Conservation (phyloP, 139 green algal species). For the Trebouxia sp. region DNA sequence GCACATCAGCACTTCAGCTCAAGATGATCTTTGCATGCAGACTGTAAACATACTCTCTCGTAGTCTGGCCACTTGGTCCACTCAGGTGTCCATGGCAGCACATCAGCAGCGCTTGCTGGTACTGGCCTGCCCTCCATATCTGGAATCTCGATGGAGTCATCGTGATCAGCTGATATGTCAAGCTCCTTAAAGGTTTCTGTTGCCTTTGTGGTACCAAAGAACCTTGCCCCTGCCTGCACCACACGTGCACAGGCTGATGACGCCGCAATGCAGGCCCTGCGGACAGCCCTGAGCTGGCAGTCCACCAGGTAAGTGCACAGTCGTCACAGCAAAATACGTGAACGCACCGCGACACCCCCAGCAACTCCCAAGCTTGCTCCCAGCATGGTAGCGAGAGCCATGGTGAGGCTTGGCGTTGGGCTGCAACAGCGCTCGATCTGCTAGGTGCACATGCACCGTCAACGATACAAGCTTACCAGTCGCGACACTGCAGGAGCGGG, state of each 20-base stretch:
- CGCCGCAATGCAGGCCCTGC: too few relatives aligned
- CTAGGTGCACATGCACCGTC: background rate
- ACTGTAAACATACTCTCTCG: constrained; percentile 52
- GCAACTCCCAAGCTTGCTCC: constrained; percentile 48
- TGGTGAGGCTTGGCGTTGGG: too few relatives aligned
- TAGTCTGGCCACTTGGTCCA: constrained; percentile 74
- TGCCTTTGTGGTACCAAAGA: constrained; percentile 25
- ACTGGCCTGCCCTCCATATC: constrained; percentile 25
- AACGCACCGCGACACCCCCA: constrained; percentile 47
- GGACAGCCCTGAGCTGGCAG: too few relatives aligned
- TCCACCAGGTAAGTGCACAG: background rate
- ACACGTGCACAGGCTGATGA: too few relatives aligned
- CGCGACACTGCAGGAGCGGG: too few relatives aligned
- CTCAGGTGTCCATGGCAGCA: constrained; percentile 56
- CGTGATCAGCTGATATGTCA: constrained; percentile 47
- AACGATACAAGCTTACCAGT: too few relatives aligned
- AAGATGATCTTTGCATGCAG: too few relatives aligned
- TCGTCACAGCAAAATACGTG: background rate
- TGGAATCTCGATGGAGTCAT: constrained; percentile 37
- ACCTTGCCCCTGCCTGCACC: constrained; percentile 32
- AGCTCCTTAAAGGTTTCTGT: constrained; percentile 12
- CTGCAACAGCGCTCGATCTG: too few relatives aligned
- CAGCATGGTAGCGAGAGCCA: constrained; percentile 56
- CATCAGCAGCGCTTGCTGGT: constrained; percentile 26
- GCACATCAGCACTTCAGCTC: too few relatives aligned